Conservation (phyloP, 108 stramenopile genomes). For the Epipyxis sp. region DNA sequence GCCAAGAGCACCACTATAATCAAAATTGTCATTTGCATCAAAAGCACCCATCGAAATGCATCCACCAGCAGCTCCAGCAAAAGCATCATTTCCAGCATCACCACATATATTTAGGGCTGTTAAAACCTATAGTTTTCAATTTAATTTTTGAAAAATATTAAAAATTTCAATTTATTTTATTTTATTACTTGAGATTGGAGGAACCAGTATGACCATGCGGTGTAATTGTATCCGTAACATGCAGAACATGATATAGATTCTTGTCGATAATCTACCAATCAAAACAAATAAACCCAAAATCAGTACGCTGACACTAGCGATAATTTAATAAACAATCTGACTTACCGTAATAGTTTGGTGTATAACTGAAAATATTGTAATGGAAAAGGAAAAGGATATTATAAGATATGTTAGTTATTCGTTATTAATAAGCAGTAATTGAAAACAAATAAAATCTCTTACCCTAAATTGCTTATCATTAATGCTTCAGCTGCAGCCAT, state of each 20-base stretch:
- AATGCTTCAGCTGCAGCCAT: not conserved
- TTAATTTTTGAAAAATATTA: too few species aligned
- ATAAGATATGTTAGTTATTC: too few species aligned
- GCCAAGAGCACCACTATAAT: constrained; percentile 21
- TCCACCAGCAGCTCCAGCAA: constrained; percentile 29
- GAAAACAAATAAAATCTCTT: too few species aligned
- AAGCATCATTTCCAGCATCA: constrained; percentile 31
- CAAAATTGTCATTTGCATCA: constrained; percentile 20
- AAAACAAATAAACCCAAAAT: too few species aligned
- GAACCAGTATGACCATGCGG: constrained; percentile 32
- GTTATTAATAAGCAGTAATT: too few species aligned
- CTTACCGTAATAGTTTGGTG: constrained; percentile 34
- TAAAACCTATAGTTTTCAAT: too few species aligned
- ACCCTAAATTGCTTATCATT: constrained; percentile 4
- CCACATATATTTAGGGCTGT: constrained; percentile 20
- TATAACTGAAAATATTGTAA: too few species aligned
- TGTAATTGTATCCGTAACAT: constrained; percentile 35
- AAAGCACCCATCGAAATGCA: constrained; percentile 29
- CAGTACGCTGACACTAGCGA: too few species aligned
- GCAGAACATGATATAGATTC: constrained; percentile 4
- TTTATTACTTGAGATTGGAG: not conserved
- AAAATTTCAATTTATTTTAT: too few species aligned
- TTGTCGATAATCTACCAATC: constrained; percentile 8
- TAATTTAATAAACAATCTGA: too few species aligned
- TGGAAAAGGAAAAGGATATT: too few species aligned